These are phyloP conservation scores for Gnetum montanum DNA, from an alignment of 75 land plant species.

Conservation along the genomic window DNA sequence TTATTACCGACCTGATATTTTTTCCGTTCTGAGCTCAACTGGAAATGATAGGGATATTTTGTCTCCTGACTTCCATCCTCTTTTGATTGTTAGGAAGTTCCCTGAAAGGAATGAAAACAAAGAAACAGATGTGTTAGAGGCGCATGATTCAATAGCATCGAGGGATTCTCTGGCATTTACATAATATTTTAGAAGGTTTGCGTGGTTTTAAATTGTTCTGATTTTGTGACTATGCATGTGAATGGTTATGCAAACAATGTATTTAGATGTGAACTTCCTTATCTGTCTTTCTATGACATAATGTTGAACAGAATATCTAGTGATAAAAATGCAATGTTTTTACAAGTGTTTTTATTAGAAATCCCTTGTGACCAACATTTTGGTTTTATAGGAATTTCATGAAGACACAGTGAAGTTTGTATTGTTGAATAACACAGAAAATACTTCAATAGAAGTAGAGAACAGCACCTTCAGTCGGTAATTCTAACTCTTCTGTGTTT, in stretches of 20 bases:
- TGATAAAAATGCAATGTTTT: too few species aligned
- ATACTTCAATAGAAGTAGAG: too few species aligned
- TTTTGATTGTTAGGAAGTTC: neutral
- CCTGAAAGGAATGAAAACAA: neutral
- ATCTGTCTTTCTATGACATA: neutral
- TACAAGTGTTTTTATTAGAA: too few species aligned
- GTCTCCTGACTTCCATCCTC: slow-evolving; percentile 2
- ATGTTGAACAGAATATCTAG: neutral
- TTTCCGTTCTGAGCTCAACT: neutral
- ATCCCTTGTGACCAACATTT: too few species aligned
- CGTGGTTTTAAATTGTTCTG: neutral
- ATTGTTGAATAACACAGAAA: too few species aligned
- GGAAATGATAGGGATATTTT: neutral
- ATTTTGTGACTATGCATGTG: neutral
- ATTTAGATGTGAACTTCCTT: neutral
- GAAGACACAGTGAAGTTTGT: too few species aligned
- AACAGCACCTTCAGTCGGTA: slow-evolving; percentile 50
- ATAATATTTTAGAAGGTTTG: neutral
- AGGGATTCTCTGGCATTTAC: neutral
- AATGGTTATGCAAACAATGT: neutral
- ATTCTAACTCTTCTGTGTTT: slow-evolving; percentile 27
- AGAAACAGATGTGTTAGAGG: neutral
- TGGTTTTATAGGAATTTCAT: too few species aligned
- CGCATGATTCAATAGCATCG: too few species aligned
- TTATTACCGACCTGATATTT: neutral